These are phyloP conservation scores for Plectranthus barbatus DNA, from an alignment of 257 asterid species.

Conservation along the genomic window DNA sequence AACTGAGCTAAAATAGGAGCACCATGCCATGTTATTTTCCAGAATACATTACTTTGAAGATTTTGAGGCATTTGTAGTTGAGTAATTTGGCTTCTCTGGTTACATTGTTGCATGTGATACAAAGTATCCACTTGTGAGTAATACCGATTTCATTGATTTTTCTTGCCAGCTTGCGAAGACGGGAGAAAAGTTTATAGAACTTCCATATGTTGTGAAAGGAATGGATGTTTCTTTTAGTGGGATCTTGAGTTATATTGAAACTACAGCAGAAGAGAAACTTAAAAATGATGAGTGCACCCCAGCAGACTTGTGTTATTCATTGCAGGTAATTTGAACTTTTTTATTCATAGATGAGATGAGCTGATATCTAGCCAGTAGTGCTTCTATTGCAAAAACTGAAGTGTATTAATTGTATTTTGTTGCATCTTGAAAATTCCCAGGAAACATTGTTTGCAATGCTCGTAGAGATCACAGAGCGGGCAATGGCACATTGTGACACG, in stretches of 20 bases:
- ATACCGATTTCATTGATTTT: neutral
- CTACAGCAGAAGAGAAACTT: conserved; percentile 81
- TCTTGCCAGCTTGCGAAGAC: conserved; percentile 83
- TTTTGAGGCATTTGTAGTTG: neutral
- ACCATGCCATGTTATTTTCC: neutral
- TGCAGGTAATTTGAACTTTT: conserved; percentile 30
- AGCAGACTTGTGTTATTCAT: conserved; percentile 51
- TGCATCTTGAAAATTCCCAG: conserved; percentile 19
- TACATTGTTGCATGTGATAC: neutral
- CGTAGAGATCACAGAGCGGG: conserved; percentile 91
- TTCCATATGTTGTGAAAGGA: conserved; percentile 94
- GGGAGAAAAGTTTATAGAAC: conserved; percentile 79
- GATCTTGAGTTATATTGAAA: conserved; percentile 82
- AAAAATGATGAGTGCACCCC: conserved; percentile 55
- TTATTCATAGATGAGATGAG: neutral
- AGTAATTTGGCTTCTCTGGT: neutral
- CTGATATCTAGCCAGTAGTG: neutral
- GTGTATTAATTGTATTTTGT: neutral
- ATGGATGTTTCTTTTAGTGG: conserved; percentile 99
- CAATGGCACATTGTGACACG: conserved; percentile 95
- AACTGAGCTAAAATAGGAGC: neutral
- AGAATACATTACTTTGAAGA: neutral
- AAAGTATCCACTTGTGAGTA: neutral
- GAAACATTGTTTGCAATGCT: conserved; percentile 97
- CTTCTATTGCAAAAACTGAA: neutral